phyloP scores from a whole-genome alignment of 2,329 filamentous ascomycete species.

The Trichocomaceae sp. region DNA sequence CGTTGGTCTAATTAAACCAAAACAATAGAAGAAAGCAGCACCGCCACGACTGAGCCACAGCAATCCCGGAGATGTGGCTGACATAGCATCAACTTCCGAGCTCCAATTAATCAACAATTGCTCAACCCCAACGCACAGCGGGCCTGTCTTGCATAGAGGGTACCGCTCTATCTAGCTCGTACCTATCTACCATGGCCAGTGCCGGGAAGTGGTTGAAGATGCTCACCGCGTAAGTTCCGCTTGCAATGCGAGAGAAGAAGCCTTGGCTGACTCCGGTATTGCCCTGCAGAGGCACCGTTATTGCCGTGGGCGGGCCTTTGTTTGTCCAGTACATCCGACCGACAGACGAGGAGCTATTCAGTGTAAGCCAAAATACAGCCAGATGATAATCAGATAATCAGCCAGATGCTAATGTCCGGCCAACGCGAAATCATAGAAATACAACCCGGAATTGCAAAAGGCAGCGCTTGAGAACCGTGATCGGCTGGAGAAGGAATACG shows the following conservation, averaged over 20 bases:
- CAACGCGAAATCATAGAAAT: constrained; percentile 47
- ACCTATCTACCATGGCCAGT: constrained; percentile 39
- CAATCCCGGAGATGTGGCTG: constrained; percentile 1
- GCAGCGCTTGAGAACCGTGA: constrained; percentile 73
- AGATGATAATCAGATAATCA: too few relatives aligned
- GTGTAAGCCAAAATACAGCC: constrained; percentile 43
- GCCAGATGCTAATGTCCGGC: background rate
- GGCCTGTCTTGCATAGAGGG: constrained; percentile 1
- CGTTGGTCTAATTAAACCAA: too few relatives aligned
- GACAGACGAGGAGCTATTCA: constrained; percentile 84
- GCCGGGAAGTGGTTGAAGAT: constrained; percentile 58
- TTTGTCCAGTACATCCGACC: constrained; percentile 67
- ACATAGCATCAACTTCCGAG: background rate
- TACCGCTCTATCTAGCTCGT: background rate
- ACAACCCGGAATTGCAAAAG: constrained; percentile 91
- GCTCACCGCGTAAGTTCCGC: constrained; percentile 54
- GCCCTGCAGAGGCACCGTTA: constrained; percentile 58
- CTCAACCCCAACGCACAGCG: background rate
- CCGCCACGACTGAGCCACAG: background rate
- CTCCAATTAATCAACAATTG: too few relatives aligned
- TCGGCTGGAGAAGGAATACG: constrained; percentile 75
- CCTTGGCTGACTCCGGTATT: background rate
- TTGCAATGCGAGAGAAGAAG: constrained; percentile 3
- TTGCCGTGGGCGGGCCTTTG: constrained; percentile 78
- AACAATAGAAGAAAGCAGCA: background rate